Evolutionary conservation across 768 basidiomycete species (phyloP).

Genomic region (Pleurotus eryngii): DNA sequence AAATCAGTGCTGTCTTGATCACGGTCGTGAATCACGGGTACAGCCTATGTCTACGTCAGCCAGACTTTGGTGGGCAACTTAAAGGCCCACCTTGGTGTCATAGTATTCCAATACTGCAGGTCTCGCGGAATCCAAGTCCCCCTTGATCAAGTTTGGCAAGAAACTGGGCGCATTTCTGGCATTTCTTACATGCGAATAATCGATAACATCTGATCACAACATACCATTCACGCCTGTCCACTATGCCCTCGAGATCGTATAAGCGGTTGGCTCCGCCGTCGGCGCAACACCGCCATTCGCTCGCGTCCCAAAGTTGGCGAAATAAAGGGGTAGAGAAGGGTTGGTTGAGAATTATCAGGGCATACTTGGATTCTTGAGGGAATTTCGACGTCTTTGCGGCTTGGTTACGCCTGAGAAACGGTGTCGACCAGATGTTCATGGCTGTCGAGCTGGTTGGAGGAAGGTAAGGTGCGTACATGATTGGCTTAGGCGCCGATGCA

Average conservation of each 20-base stretch:
- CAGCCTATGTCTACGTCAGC: constrained; percentile 44
- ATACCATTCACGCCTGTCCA: background rate
- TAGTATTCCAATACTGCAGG: constrained; percentile 74
- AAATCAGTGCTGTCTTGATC: constrained; percentile 90
- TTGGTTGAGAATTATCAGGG: constrained; percentile 88
- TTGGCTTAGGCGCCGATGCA: background rate
- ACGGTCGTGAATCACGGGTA: constrained; percentile 60
- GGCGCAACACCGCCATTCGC: constrained; percentile 64
- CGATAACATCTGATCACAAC: background rate
- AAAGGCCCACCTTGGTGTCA: constrained; percentile 42
- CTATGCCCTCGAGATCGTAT: constrained; percentile 44
- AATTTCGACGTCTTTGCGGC: background rate
- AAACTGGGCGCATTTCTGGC: constrained; percentile 40
- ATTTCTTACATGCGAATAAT: background rate
- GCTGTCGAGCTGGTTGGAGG: background rate
- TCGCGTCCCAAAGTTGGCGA: constrained; percentile 51
- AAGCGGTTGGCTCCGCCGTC: constrained; percentile 89
- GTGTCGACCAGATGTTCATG: constrained; percentile 1
- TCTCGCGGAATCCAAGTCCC: constrained; percentile 88
- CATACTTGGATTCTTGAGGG: constrained; percentile 28
- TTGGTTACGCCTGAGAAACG: background rate
- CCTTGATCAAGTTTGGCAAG: constrained; percentile 85
- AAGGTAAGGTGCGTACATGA: constrained; percentile 1
- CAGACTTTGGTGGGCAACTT: background rate
- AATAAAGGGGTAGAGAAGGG: constrained; percentile 71